Evolutionary conservation across 164 flowering plant genomes (phyloP), one percentile per base, ranked within the genome.

Genomic region (Berberis thunbergii): DNA sequence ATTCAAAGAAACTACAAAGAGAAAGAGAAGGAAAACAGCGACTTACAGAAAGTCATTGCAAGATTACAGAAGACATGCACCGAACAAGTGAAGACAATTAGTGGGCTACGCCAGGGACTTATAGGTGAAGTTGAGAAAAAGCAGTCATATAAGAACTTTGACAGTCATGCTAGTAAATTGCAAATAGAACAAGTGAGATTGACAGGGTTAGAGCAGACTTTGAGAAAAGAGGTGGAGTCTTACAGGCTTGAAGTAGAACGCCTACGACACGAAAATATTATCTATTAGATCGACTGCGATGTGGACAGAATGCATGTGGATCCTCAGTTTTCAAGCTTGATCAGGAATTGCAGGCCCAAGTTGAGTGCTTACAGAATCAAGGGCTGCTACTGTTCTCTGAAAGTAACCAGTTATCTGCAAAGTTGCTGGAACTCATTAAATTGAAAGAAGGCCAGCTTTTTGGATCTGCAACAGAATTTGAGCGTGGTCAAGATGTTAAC

Each of bases 71-170:
- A 89, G 74, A 83, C 93, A 26, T 86, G 87, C 77, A 74, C 72
- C 61, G 97, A 91, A 40, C 99, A 89, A 74, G 98, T 88, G 68
- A 95, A 83, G 75, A 84, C 92, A 61, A 86, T 91, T 66, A 75
- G 61, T 43, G 97, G 92, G 41, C 69, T 91, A 68, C 73, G 86
- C 58, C 86, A 81, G 58, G 83, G 73, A 63, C 79, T 85, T 48
- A 56, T 49, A 57, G 85, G 80, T 72, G 79, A 79, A 71, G 49
- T 76, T 63, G 78, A 69, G 60, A 80, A 72, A 66, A 81, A 70
- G 54, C 73, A 65, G 48, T 38, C 63, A 38, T 90, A 79, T 39
- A 79, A 63, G 42, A 26, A 26, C 26, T 45, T 62, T 67, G 85
- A 83, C 55, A 76, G 74, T 67, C 72, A 73, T 62, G 58, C 76